Base-by-base conservation (phyloP, 768 basidiomycete species). In the Pleurotus salmoneostramineus region DNA sequence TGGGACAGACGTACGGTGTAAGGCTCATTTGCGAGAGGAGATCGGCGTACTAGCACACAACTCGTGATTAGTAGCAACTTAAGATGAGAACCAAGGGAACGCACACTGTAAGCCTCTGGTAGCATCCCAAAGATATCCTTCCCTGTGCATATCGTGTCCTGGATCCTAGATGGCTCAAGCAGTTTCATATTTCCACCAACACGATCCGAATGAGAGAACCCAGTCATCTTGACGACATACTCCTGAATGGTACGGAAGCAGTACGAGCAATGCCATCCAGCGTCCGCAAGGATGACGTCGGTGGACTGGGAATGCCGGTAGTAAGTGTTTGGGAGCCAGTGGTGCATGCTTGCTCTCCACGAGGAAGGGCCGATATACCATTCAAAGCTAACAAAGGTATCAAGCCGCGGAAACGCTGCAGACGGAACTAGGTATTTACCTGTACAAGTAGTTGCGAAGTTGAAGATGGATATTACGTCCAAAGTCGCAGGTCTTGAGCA, bases 221-320 rank as follows among this genome's bases (percentile, higher is more conserved):
- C 82, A 59, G 66, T 69, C 83, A 85, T 84, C 71, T 85, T 85
- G 64, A 78, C 72, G 31, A 76, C 69, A 61, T 83, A 85, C 65
- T 88, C 84, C 6, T 75, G 68, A 50, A 87, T 72, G 10, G 79
- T 78, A 45, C 79, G 73, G 76, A 86, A 88, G 69, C 85, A 87
- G 71, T 81, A 87, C 57, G 81, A 83, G 70, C 84, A 86, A 63
- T 87, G 84, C 84, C 84, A 87, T 1, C 84, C 85, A n/a, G 83
- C 71, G 65, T 87, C 83, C 17, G 82, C 81, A 36, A 87, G 77
- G 6, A 81, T 69, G 37, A 67, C 64, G 50, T 83, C 74, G 6
- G 71, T 71, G 54, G 75, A 74, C 65, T 80, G 76, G 15, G 78
- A 78, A 63, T 83, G 82, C 32, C 75, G 73, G 64, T 84, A 84